A percentile compares a stretch with the other conserved stretches of the same genome.
phyloP scores from a whole-genome alignment of 768 basidiomycete genomes.

The Boletus bicolor region DNA sequence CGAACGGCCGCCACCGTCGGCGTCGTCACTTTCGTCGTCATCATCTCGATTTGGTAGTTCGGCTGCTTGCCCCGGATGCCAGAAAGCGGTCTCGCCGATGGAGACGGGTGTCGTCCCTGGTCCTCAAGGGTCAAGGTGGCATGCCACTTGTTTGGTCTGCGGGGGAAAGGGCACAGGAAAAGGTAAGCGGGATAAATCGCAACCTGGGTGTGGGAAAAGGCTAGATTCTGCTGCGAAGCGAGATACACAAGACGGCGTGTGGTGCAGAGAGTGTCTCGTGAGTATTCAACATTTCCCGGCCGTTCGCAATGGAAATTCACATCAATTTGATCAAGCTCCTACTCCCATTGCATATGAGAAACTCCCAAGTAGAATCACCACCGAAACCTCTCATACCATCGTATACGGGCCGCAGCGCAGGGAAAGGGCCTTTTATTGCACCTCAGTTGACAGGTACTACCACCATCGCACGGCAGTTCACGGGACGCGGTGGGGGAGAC shows the following conservation, averaged over 20 bases:
- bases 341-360: constrained; percentile 46
- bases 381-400: constrained; percentile 45
- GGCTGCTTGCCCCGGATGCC: constrained; percentile 72
- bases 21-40: constrained; percentile 14
- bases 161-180: constrained; percentile 57
- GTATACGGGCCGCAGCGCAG: constrained; percentile 38
- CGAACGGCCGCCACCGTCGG: constrained; percentile 22
- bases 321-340: constrained; percentile 44
- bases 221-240: constrained; percentile 80
- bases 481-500: constrained; percentile 49
- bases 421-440: constrained; percentile 31
- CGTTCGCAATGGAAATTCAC: constrained; percentile 2
- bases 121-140: constrained; percentile 80
- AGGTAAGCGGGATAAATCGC: constrained; percentile 50
- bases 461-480: constrained; percentile 73
- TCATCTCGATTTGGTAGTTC: constrained; percentile 36
- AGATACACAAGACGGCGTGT: constrained; percentile 65
- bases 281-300: constrained; percentile 24
- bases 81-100: constrained; percentile 72
- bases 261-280: constrained; percentile 85
- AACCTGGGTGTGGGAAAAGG: constrained; percentile 79
- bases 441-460: constrained; percentile 70
- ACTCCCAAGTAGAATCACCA: constrained; percentile 52
- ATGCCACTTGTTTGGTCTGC: constrained; percentile 72
- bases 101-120: constrained; percentile 84